A percentile compares a stretch with the other conserved stretches of the same genome.
Evolutionary conservation across 495 filamentous ascomycete species (phyloP).

Genomic region (Penicillium cinerascens): DNA sequence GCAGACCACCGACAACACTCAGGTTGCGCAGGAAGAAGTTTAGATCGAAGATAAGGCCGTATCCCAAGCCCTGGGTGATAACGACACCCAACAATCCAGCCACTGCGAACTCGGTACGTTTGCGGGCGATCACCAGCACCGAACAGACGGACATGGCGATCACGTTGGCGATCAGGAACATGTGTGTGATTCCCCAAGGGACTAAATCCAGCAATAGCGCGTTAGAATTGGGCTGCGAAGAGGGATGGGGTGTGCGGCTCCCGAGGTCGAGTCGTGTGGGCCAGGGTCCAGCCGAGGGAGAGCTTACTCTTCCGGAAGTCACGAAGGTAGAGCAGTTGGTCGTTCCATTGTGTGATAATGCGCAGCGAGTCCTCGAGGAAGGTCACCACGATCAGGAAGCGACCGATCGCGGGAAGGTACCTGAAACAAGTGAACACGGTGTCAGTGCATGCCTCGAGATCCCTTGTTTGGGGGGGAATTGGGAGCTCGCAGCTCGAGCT

Average conservation of each 20-base stretch:
- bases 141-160: slow-evolving; percentile 84
- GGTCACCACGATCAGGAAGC: slow-evolving; percentile 96
- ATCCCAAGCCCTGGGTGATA: slow-evolving; percentile 92
- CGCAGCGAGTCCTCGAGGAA: slow-evolving; percentile 95
- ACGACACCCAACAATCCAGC: slow-evolving; percentile 86
- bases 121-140: slow-evolving; percentile 81
- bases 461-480: slow-evolving; percentile 18
- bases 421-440: slow-evolving; percentile 48
- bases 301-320: slow-evolving; percentile 87
- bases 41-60: slow-evolving; percentile 97
- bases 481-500: not conserved
- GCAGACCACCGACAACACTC: slow-evolving; percentile 89
- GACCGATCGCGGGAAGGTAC: slow-evolving; percentile 90
- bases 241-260: not conserved
- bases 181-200: slow-evolving; percentile 82
- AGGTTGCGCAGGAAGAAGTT: slow-evolving; percentile 99
- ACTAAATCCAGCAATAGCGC: slow-evolving; percentile 50
- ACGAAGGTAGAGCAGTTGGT: slow-evolving; percentile 89
- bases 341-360: slow-evolving; percentile 96
- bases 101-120: slow-evolving; percentile 88
- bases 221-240: slow-evolving; percentile 15
- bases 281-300: slow-evolving; percentile 5
- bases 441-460: slow-evolving; percentile 27
- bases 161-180: slow-evolving; percentile 90
- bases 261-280: slow-evolving; percentile 2